Evolutionary conservation across 352 stramenopile genomes (phyloP).

Genomic region (Globisporangium emineosum): DNA sequence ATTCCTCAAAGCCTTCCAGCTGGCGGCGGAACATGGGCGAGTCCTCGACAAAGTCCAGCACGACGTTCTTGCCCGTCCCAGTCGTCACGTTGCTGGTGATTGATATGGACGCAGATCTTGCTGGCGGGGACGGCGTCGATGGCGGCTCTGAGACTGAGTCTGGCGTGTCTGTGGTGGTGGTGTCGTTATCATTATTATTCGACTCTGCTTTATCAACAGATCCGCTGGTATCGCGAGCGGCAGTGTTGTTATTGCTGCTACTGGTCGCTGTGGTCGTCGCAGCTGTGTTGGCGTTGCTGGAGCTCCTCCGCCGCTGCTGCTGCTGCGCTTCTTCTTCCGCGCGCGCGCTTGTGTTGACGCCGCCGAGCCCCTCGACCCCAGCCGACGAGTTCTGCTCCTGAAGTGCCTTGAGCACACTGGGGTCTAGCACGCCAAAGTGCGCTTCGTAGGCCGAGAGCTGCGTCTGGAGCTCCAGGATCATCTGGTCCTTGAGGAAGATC

Average conservation of each 20-base stretch:
- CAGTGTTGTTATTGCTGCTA: background rate
- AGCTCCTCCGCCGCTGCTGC: background rate
- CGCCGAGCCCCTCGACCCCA: conserved; percentile 16
- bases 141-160: background rate
- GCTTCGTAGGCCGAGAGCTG: conserved; percentile 58
- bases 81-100: conserved; percentile 24
- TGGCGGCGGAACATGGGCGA: conserved; percentile 85
- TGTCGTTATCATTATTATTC: background rate
- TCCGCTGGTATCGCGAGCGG: background rate
- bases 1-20: conserved; percentile 78
- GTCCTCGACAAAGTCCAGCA: conserved; percentile 84
- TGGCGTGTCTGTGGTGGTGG: background rate
- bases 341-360: conserved; percentile 17
- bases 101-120: conserved; percentile 20
- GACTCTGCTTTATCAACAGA: background rate
- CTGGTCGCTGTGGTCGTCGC: background rate
- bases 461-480: conserved; percentile 75
- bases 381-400: conserved; percentile 20
- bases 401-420: conserved; percentile 26
- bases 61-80: conserved; percentile 66
- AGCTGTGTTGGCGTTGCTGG: background rate
- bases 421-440: conserved; percentile 49
- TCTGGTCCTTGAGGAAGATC: conserved; percentile 82
- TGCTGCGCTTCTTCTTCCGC: conserved; percentile 13
- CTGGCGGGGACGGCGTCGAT: background rate